A percentile compares a stretch with the other conserved stretches of the same genome.
Evolutionary conservation across 1,139 yeast genomes (phyloP).

Genomic region (Geotrichum phurueaensis): DNA sequence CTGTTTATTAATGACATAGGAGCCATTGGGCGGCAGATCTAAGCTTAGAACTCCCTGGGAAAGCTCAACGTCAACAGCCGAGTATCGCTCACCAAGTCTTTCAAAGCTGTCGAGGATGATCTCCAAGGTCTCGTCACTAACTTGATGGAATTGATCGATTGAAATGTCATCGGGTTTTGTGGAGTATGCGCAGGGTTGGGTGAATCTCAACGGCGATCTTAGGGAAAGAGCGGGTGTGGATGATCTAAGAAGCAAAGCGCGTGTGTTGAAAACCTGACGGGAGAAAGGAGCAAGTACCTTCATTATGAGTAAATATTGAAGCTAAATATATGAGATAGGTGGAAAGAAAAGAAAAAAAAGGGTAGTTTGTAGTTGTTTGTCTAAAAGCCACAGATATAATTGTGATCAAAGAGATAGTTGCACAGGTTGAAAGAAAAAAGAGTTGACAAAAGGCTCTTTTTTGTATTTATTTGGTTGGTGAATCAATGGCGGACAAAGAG

Average conservation of each 20-base stretch:
- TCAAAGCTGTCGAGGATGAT: slow-evolving; percentile 59
- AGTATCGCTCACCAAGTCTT: slow-evolving; percentile 49
- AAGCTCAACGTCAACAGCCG: slow-evolving; percentile 70
- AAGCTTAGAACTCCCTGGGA: slow-evolving; percentile 78
- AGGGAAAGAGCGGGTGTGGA: neutral
- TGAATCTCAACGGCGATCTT: neutral
- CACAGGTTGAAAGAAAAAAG: too few relatives aligned
- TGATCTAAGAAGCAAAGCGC: neutral
- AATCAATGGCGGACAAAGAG: too few relatives aligned
- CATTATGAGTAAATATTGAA: neutral
- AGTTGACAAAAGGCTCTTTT: too few relatives aligned
- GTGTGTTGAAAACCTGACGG: neutral
- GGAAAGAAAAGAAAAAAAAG: too few relatives aligned
- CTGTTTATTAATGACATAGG: slow-evolving; percentile 85
- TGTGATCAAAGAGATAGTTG: too few relatives aligned
- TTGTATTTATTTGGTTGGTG: too few relatives aligned
- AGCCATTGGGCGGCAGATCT: slow-evolving; percentile 59
- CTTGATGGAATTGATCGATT: slow-evolving; percentile 48
- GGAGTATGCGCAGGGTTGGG: neutral
- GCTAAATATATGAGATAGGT: neutral
- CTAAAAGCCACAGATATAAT: too few relatives aligned
- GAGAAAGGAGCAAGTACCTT: neutral
- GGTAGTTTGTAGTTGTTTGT: too few relatives aligned
- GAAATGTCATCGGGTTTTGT: slow-evolving; percentile 22
- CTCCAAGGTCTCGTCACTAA: slow-evolving; percentile 62